Evolutionary conservation across 2,329 filamentous ascomycete species (phyloP), one percentile per base, ranked within the genome.

Genomic region (Bertia moriformis): DNA sequence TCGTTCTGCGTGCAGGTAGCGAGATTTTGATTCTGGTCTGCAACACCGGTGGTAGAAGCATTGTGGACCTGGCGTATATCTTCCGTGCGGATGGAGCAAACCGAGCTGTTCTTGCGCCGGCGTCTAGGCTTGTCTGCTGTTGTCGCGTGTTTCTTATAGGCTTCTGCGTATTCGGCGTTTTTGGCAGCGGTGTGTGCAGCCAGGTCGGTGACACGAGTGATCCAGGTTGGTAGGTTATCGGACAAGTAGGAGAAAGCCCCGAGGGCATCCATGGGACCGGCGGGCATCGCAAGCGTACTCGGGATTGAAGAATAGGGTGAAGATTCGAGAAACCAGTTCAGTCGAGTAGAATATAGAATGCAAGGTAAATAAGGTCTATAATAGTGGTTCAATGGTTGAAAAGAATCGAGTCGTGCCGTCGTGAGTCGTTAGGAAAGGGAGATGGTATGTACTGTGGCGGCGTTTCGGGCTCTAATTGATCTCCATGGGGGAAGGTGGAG

Each of bases 21-120:
- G 32, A 35, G 10, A 15, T 35, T 10, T 15, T 27, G 22, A n/a
- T 27, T 18, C 15, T 10, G 32, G 10, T 13, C 15, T 35, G 10
- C 32, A 10, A 7, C 32, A 15, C 12, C 32, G 12, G 32, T 7
- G 32, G 32, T 35, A 12, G 7, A 7, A 10, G 7, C 10, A 7
- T 35, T 17, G 12, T 10, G 15, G 10, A 18, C 10, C 10, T 7
- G 32, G 17, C 7, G 10, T 7, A 35, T 17, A 18, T 35, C 32
- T 7, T 35, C 32, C 7, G 32, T 35, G 32, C 15, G 32, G 32
- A 35, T 35, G 32, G 32, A 35, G 32, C 32, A 35, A 18, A 35
- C 32, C 10, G 32, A 35, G 32, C 15, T 35, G 32, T 17, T 35
- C 32, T 35, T 35, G 15, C 15, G 32, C 15, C 32, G 32, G 10